A percentile compares a stretch with the other conserved stretches of the same genome.
These are phyloP conservation scores for Periconia sp. DNA, from an alignment of 2,329 filamentous ascomycete genomes.

Conservation along the genomic window DNA sequence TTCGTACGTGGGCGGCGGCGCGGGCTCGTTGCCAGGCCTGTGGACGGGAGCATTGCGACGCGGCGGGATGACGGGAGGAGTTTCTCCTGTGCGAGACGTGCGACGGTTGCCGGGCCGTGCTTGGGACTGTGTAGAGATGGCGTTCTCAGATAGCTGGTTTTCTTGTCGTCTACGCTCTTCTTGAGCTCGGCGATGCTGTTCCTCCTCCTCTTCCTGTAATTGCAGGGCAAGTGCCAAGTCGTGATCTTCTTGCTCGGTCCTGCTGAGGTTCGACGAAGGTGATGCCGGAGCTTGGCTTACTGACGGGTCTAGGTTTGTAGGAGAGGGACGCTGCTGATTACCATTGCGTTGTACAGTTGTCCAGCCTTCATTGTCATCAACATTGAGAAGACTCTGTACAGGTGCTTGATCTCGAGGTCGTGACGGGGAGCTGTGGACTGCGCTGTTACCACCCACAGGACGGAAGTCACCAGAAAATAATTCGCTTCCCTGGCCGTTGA, in stretches of 20 bases:
- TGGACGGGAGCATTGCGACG: conserved; percentile 43
- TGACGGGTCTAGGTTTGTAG: conserved; percentile 6
- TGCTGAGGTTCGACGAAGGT: conserved; percentile 37
- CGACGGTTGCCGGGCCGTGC: conserved; percentile 28
- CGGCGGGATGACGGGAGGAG: conserved; percentile 50
- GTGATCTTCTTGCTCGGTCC: conserved; percentile 76
- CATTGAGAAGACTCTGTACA: conserved; percentile 29
- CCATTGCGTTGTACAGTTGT: conserved; percentile 54
- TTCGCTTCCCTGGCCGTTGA: conserved; percentile 79
- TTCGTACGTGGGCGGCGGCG: conserved; percentile 67
- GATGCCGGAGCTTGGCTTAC: conserved; percentile 24
- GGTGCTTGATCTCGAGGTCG: conserved; percentile 29
- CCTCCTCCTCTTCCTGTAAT: conserved; percentile 91
- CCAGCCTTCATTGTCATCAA: conserved; percentile 53
- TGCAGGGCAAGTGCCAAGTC: conserved; percentile 87
- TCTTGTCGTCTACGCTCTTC: conserved; percentile 66
- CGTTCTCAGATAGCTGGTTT: conserved; percentile 68
- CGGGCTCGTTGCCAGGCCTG: conserved; percentile 49
- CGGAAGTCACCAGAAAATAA: conserved; percentile 91
- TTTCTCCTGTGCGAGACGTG: conserved; percentile 32
- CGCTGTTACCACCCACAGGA: conserved; percentile 65
- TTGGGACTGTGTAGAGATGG: conserved; percentile 55
- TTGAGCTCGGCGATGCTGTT: conserved; percentile 64
- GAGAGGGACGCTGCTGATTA: conserved; percentile 22
- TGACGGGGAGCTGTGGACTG: conserved; percentile 10